Evolutionary conservation across 2,329 filamentous ascomycete genomes (phyloP).

Genomic region (Clonostachys chloroleuca): DNA sequence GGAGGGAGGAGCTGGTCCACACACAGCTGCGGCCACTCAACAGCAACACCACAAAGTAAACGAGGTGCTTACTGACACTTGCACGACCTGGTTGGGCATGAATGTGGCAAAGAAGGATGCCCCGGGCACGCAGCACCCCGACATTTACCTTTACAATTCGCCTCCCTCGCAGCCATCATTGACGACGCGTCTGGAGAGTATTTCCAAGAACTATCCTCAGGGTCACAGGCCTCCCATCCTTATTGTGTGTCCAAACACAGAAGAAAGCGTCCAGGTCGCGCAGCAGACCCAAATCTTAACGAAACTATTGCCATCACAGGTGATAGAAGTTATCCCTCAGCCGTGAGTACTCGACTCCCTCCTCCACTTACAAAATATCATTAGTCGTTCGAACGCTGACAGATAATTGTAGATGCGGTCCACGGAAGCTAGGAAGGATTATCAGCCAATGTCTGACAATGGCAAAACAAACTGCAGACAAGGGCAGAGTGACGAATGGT

Average conservation of each 20-base stretch:
- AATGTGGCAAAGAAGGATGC: conserved; percentile 11
- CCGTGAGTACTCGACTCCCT: conserved; percentile 13
- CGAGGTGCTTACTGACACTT: conserved; percentile 18
- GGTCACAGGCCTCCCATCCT: conserved; percentile 13
- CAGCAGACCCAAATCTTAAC: conserved; percentile 12
- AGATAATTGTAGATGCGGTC: conserved; percentile 11
- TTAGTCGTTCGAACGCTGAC: background rate
- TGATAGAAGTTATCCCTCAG: conserved; percentile 20
- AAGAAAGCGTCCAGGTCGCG: conserved; percentile 17
- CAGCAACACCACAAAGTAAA: conserved; percentile 14
- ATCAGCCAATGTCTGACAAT: conserved; percentile 13
- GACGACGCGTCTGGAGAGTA: conserved; percentile 7
- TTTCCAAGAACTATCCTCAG: background rate
- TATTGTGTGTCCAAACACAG: conserved; percentile 18
- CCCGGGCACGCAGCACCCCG: conserved; percentile 3
- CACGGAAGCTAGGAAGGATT: conserved; percentile 19
- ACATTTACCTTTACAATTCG: conserved; percentile 18
- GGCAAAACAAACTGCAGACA: background rate
- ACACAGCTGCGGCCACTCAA: conserved; percentile 1
- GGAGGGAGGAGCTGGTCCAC: conserved; percentile 1
- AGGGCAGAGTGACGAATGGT: too few relatives aligned
- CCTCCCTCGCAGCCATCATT: conserved; percentile 10
- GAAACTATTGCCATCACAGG: conserved; percentile 8
- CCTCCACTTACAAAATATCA: background rate
- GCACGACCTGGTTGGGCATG: conserved; percentile 26